Percentiles rank a stretch among this genome's conserved stretches.
Evolutionary conservation across 768 basidiomycete species (phyloP).

Genomic region (Leucogyrophana mollusca): DNA sequence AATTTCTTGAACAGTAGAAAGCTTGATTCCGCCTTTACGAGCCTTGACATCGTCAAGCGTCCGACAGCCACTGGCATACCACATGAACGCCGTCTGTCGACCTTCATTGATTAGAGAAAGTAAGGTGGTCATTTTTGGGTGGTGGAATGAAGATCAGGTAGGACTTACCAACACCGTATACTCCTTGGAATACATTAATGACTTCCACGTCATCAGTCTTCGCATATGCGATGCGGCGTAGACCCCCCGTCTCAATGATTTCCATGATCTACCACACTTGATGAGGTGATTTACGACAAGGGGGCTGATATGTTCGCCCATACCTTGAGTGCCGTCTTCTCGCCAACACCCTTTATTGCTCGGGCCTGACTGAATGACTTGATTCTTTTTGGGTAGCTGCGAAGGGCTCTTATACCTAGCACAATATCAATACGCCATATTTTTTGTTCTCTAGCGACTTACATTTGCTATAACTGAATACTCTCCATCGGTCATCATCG

Average conservation of each 20-base stretch:
- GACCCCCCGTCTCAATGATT: slow-evolving; percentile 71
- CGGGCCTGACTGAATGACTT: slow-evolving; percentile 57
- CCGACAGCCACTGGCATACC: slow-evolving; percentile 76
- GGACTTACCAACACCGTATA: slow-evolving; percentile 81
- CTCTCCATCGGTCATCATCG: slow-evolving; percentile 69
- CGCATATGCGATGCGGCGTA: slow-evolving; percentile 67
- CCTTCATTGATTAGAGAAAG: slow-evolving; percentile 42
- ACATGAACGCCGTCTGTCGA: slow-evolving; percentile 60
- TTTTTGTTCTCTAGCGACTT: slow-evolving; percentile 10
- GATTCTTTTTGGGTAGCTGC: slow-evolving; percentile 57
- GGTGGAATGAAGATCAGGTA: not conserved
- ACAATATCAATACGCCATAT: not conserved
- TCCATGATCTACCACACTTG: slow-evolving; percentile 68
- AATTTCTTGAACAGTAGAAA: slow-evolving; percentile 61
- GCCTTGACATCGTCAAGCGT: slow-evolving; percentile 71
- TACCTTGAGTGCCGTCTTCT: slow-evolving; percentile 77
- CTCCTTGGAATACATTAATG: slow-evolving; percentile 64
- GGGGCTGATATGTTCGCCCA: slow-evolving; percentile 9
- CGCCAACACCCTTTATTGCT: slow-evolving; percentile 60
- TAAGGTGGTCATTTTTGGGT: not conserved
- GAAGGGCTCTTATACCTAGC: slow-evolving; percentile 59
- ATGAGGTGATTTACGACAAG: not conserved
- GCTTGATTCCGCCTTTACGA: slow-evolving; percentile 58
- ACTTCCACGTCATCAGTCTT: slow-evolving; percentile 60
- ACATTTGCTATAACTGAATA: slow-evolving; percentile 67